These are phyloP conservation scores for Ceriops zippeliana DNA, from an alignment of 345 rosid species.

Conservation along the genomic window DNA sequence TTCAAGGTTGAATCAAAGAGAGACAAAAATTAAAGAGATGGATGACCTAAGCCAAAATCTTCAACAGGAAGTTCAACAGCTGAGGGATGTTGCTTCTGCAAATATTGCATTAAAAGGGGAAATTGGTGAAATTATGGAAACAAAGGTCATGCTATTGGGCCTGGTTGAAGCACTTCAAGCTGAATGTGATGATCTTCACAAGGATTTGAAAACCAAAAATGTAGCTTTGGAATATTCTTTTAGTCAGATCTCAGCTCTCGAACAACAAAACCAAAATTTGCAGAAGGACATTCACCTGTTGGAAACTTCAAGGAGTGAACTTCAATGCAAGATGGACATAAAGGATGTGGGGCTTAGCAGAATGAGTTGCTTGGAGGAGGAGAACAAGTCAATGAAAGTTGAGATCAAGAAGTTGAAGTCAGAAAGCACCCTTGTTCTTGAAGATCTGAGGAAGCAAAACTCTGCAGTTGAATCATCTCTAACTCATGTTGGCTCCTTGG, in stretches of 20 bases:
- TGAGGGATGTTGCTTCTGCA: slow-evolving; percentile 31
- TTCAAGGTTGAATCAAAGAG: slow-evolving; percentile 32
- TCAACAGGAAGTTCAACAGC: slow-evolving; percentile 24
- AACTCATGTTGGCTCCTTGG: slow-evolving; percentile 36
- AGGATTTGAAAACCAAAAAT: slow-evolving; percentile 38
- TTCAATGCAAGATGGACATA: slow-evolving; percentile 28
- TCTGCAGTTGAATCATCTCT: slow-evolving; percentile 38
- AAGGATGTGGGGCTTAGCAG: slow-evolving; percentile 29
- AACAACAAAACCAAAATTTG: slow-evolving; percentile 31
- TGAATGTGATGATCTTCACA: slow-evolving; percentile 22
- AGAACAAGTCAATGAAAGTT: slow-evolving; percentile 27
- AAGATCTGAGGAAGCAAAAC: slow-evolving; percentile 45
- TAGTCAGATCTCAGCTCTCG: slow-evolving; percentile 17
- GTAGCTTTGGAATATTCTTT: slow-evolving; percentile 28
- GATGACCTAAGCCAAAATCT: slow-evolving; percentile 34
- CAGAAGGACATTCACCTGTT: slow-evolving; percentile 23
- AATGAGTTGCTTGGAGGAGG: slow-evolving; percentile 31
- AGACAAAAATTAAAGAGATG: slow-evolving; percentile 31
- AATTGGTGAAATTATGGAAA: slow-evolving; percentile 25
- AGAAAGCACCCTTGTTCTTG: slow-evolving; percentile 38
- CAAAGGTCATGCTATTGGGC: slow-evolving; percentile 24
- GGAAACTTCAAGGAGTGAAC: slow-evolving; percentile 26
- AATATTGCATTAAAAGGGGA: slow-evolving; percentile 29
- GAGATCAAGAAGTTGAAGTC: slow-evolving; percentile 34
- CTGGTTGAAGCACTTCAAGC: slow-evolving; percentile 42